phyloP scores from a whole-genome alignment of 108 stramenopile genomes.

The Cyclotella kingstonii region DNA sequence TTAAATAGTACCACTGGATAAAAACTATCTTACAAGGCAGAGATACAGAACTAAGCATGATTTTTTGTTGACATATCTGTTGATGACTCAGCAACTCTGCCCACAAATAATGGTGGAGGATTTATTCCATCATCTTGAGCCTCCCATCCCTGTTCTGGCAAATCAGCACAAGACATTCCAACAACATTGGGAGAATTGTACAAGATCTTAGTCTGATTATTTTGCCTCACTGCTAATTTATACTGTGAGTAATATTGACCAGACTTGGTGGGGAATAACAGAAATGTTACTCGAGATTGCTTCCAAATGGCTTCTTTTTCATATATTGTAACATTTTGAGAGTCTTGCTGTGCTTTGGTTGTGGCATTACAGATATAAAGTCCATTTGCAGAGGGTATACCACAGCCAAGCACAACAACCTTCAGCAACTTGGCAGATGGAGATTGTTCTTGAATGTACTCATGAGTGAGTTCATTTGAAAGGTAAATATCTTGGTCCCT shows the following conservation, averaged over 20 bases:
- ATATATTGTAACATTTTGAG: conserved; percentile 8
- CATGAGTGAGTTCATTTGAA: conserved; percentile 27
- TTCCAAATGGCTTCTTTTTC: conserved; percentile 41
- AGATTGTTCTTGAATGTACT: conserved; percentile 11
- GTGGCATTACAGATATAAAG: conserved; percentile 18
- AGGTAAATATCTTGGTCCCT: conserved; percentile 6
- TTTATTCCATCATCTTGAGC: conserved; percentile 30
- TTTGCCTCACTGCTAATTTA: conserved; percentile 21
- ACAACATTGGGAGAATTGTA: conserved; percentile 33
- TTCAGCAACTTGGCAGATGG: conserved; percentile 11
- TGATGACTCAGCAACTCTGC: conserved; percentile 6
- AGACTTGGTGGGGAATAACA: conserved; percentile 11
- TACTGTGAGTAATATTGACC: conserved; percentile 36
- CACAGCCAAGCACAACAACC: conserved; percentile 25
- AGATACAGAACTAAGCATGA: too few species aligned
- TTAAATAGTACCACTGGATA: too few species aligned
- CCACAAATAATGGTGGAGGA: conserved; percentile 34
- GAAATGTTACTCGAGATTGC: conserved; percentile 16
- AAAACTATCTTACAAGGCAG: too few species aligned
- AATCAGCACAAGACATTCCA: not conserved
- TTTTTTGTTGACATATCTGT: too few species aligned
- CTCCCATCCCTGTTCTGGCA: conserved; percentile 33
- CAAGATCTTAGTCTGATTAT: conserved; percentile 9
- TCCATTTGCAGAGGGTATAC: conserved; percentile 28
- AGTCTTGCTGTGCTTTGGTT: not conserved